Base-by-base conservation (phyloP, 176 grass and related monocot genomes). In the Phoenix dactylifera region DNA sequence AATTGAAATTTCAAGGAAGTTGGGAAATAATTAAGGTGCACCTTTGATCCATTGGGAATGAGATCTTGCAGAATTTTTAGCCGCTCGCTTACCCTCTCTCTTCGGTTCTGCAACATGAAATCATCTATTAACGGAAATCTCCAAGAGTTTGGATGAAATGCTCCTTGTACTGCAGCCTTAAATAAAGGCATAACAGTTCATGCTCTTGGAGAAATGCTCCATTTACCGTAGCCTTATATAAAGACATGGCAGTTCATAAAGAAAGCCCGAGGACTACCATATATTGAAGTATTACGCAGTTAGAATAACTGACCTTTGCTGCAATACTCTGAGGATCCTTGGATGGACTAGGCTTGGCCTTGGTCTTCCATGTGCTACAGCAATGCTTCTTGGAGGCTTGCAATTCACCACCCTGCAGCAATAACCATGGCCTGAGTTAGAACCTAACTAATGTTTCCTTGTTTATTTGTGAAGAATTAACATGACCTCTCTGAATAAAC, bases 51-150 rank as follows among this genome's bases (percentile, higher is more conserved):
- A 24, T 97, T 97, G 4, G 92, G 92, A 15, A 97, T 83, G 10
- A 97, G 87, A 70, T 88, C 92, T 68, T 97, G 92, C 50, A 97
- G 78, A 66, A 88, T 58, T 75, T 90, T 97, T 54, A 97, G 81
- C 81, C 82, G 64, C 72, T 97, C 92, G 5, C 83, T 84, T 58
- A 97, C 91, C 50, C 73, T 57, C 59, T 97, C 91, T 72, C 86
- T 84, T 51, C 92, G 68, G 22, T 87, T 83, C 89, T 89, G 76
- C 22, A 60, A 60, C 22, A 65, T 64, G 55, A 6, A 57, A 64
- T 6, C 30, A 24, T 15, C 7, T 7, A 49, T 22, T 17, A 61
- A 23, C 12, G 7, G 10, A 44, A 44, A 12, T 44, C 35, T 44
- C 35, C 35, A 44, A 10, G 9, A 44, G 35, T 14, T 44, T 44